phyloP scores from a whole-genome alignment of 1,284 basidiomycete genomes.

The Ustilago bromivora region DNA sequence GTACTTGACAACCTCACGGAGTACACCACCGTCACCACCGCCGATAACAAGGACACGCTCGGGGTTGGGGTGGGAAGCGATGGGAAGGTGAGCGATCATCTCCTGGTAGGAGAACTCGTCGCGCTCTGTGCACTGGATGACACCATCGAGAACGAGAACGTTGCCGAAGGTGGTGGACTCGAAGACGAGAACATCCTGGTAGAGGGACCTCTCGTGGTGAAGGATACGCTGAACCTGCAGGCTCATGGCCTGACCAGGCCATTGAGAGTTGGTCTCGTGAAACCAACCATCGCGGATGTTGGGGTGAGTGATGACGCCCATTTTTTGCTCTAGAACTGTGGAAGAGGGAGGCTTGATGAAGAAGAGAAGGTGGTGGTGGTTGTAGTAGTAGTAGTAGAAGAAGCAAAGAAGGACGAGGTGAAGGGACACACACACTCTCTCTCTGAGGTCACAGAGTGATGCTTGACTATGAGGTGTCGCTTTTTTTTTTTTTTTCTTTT shows the following conservation, averaged over 20 bases:
- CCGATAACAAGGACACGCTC: slow-evolving; percentile 96
- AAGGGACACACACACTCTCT: background rate
- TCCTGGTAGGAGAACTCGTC: slow-evolving; percentile 99
- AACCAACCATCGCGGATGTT: slow-evolving; percentile 89
- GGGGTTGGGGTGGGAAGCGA: slow-evolving; percentile 95
- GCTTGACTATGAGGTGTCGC: background rate
- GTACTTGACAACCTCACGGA: slow-evolving; percentile 97
- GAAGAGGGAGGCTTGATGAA: background rate
- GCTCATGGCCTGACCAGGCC: slow-evolving; percentile 78
- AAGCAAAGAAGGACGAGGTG: slow-evolving; percentile 12
- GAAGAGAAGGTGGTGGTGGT: slow-evolving; percentile 22
- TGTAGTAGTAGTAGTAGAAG: slow-evolving; percentile 25
- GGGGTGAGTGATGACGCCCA: slow-evolving; percentile 69
- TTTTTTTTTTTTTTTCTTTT: background rate
- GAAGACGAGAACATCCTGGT: slow-evolving; percentile 78
- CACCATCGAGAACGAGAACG: slow-evolving; percentile 94
- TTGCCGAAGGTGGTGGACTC: slow-evolving; percentile 74
- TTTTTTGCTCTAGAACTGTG: slow-evolving; percentile 19
- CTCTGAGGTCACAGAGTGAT: slow-evolving; percentile 2
- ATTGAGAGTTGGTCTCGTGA: slow-evolving; percentile 92
- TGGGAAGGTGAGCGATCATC: slow-evolving; percentile 97
- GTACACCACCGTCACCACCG: slow-evolving; percentile 81
- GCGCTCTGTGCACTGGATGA: slow-evolving; percentile 95
- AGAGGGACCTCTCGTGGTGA: slow-evolving; percentile 91
- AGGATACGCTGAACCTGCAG: slow-evolving; percentile 87